These are phyloP conservation scores for Fraxinus cuspidata DNA, from an alignment of 257 asterid genomes.

Conservation along the genomic window DNA sequence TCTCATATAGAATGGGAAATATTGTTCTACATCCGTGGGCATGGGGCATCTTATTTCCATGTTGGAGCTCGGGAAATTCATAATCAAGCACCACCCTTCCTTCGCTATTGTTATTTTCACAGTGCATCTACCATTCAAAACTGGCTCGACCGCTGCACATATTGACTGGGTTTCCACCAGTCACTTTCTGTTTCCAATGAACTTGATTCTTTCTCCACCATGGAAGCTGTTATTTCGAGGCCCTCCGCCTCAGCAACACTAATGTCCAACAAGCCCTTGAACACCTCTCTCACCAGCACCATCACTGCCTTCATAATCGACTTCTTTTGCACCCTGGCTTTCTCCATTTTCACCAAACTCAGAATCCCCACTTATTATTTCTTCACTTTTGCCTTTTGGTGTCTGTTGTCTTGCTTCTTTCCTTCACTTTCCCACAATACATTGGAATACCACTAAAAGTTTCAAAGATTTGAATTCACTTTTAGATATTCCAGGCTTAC, in stretches of 20 bases:
- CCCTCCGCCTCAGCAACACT: constrained; percentile 42
- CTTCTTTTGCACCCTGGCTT: constrained; percentile 49
- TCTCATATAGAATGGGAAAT: constrained; percentile 17
- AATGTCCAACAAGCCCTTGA: constrained; percentile 47
- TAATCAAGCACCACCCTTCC: constrained; percentile 39
- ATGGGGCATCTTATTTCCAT: constrained; percentile 35
- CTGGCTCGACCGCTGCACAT: constrained; percentile 56
- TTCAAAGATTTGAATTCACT: constrained; percentile 41
- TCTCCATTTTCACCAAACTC: constrained; percentile 34
- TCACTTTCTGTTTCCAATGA: constrained; percentile 40
- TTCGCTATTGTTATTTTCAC: constrained; percentile 29
- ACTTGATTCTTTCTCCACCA: constrained; percentile 37
- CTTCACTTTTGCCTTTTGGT: constrained; percentile 62
- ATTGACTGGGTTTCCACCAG: constrained; percentile 48
- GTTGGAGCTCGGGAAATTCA: constrained; percentile 30
- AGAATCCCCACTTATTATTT: constrained; percentile 47
- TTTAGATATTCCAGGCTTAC: constrained; percentile 47
- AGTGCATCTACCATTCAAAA: constrained; percentile 38
- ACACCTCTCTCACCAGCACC: constrained; percentile 21
- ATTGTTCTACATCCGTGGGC: constrained; percentile 27
- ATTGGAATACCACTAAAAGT: constrained; percentile 29
- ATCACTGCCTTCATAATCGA: constrained; percentile 54
- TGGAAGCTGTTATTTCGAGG: constrained; percentile 44
- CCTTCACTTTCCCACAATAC: constrained; percentile 34
- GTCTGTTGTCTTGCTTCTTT: constrained; percentile 34